A percentile compares a stretch with the other conserved stretches of the same genome.
Evolutionary conservation across 1,284 basidiomycete species (phyloP).

Genomic region (Trichosporon inkin): DNA sequence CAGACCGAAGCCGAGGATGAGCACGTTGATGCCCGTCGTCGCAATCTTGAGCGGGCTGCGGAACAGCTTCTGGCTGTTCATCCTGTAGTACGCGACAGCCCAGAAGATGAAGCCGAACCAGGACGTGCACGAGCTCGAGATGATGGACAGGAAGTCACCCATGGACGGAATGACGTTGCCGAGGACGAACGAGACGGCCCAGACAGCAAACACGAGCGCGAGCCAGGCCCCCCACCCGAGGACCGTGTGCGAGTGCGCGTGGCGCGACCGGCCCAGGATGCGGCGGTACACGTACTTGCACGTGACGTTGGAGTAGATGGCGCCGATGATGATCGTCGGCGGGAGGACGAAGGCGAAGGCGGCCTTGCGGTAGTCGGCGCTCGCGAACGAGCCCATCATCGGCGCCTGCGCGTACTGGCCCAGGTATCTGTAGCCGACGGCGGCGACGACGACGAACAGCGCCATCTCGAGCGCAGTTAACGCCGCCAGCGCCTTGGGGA

Average conservation of each 20-base stretch:
- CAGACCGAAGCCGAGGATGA: constrained; percentile 49
- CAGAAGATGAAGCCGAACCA: constrained; percentile 52
- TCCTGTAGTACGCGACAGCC: constrained; percentile 51
- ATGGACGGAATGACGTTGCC: constrained; percentile 55
- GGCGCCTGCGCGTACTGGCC: constrained; percentile 48
- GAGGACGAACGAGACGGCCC: constrained; percentile 61
- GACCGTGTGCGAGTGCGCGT: constrained; percentile 58
- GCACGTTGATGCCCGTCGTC: constrained; percentile 44
- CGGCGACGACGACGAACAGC: constrained; percentile 61
- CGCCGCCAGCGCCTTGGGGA: constrained; percentile 56
- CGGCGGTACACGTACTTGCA: constrained; percentile 48
- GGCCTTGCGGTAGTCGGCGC: constrained; percentile 56
- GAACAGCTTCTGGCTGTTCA: constrained; percentile 47
- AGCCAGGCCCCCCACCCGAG: constrained; percentile 61
- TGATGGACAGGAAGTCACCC: constrained; percentile 51
- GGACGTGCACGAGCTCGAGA: constrained; percentile 41
- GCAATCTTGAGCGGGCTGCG: constrained; percentile 27
- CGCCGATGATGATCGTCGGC: constrained; percentile 43
- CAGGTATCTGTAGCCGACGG: constrained; percentile 57
- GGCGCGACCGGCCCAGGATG: constrained; percentile 42
- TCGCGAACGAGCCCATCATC: constrained; percentile 43
- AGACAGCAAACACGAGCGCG: constrained; percentile 57
- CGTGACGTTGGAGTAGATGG: constrained; percentile 47
- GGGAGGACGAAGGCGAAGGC: constrained; percentile 47
- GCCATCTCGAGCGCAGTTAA: constrained; percentile 58